Conservation (phyloP, 129 eudicot genomes). For the Escallonia rubra region DNA sequence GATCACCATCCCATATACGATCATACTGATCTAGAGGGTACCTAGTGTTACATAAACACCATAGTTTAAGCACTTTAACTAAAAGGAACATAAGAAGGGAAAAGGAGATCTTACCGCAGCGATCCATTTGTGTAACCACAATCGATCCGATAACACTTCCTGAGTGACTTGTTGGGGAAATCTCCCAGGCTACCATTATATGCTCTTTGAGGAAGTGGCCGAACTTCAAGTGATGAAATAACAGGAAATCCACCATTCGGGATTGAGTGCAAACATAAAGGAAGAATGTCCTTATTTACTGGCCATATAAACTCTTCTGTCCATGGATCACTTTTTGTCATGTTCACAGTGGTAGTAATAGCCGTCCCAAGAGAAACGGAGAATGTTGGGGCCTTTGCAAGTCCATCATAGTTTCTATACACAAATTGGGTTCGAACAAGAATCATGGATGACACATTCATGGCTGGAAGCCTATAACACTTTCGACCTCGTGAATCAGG, state of each 20-base stretch:
- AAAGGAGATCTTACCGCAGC: constrained; percentile 40
- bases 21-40: constrained; percentile 84
- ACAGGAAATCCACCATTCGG: constrained; percentile 74
- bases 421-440: constrained; percentile 61
- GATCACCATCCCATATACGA: constrained; percentile 89
- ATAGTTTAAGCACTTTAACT: not conserved
- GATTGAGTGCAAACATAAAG: constrained; percentile 57
- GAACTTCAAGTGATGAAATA: constrained; percentile 71
- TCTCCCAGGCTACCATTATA: constrained; percentile 42
- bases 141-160: constrained; percentile 61
- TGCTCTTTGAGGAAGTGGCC: constrained; percentile 81
- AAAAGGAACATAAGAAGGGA: not conserved
- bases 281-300: constrained; percentile 40
- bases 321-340: constrained; percentile 73
- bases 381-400: constrained; percentile 59
- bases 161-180: constrained; percentile 41
- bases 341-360: constrained; percentile 41
- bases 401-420: constrained; percentile 86
- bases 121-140: constrained; percentile 76
- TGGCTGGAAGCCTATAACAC: constrained; percentile 66
- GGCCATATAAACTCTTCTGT: constrained; percentile 78
- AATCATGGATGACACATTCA: constrained; percentile 39
- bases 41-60: constrained; percentile 30
- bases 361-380: constrained; percentile 77
- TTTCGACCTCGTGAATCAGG: constrained; percentile 54